These are phyloP conservation scores for Ascochyta rabiei DNA, from an alignment of 2,329 filamentous ascomycete species.

Conservation along the genomic window DNA sequence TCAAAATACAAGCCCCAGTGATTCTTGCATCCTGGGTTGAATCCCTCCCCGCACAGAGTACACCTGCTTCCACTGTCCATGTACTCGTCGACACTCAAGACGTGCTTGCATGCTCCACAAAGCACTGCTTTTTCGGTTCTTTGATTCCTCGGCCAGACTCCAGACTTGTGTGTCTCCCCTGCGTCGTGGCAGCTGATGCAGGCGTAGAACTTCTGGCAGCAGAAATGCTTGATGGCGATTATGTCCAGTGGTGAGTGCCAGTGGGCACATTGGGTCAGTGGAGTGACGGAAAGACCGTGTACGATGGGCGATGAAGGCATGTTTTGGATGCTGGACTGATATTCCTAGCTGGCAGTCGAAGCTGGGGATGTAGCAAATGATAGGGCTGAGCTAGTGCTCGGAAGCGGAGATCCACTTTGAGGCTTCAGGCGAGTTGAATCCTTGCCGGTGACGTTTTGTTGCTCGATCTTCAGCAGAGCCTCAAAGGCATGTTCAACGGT, in stretches of 20 bases:
- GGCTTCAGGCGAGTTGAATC: constrained; percentile 6
- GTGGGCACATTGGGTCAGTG: constrained; percentile 43
- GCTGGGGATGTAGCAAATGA: constrained; percentile 2
- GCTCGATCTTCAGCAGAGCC: constrained; percentile 10
- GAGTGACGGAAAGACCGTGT: constrained; percentile 36
- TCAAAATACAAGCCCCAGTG: constrained; percentile 47
- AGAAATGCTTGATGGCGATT: constrained; percentile 46
- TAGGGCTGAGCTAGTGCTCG: constrained; percentile 30
- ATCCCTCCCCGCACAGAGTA: constrained; percentile 33
- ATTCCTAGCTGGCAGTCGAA: neutral
- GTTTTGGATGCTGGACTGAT: constrained; percentile 1
- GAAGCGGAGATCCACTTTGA: constrained; percentile 16
- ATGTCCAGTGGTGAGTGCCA: constrained; percentile 44
- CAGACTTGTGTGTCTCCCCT: constrained; percentile 32
- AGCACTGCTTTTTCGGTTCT: constrained; percentile 34
- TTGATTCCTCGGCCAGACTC: constrained; percentile 28
- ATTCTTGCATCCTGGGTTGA: constrained; percentile 44
- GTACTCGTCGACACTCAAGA: constrained; percentile 39
- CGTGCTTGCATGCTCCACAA: constrained; percentile 39
- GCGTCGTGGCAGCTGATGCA: constrained; percentile 45
- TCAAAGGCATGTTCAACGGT: neutral
- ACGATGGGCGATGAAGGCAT: constrained; percentile 17
- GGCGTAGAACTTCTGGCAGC: constrained; percentile 47
- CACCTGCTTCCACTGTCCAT: constrained; percentile 38
- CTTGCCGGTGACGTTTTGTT: constrained; percentile 17